These are phyloP conservation scores for Trypanosoma mega DNA, from an alignment of 208 protist species.

Conservation along the genomic window DNA sequence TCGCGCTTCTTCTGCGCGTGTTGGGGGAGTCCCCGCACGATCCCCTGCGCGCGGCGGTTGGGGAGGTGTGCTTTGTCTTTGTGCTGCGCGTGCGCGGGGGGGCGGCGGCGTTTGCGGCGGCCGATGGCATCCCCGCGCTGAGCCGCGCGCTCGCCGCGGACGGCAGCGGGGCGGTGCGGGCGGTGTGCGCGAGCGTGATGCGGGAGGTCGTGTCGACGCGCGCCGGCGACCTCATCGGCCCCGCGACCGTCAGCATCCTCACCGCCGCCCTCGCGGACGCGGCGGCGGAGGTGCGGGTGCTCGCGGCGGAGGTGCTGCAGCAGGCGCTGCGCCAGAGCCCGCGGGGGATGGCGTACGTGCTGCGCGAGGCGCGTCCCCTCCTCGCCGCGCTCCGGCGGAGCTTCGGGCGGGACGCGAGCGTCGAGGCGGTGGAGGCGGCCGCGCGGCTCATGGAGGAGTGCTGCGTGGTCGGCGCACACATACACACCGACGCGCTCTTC, in stretches of 20 bases:
- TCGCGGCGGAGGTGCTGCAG: constrained; percentile 16
- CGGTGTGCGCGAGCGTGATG: constrained; percentile 15
- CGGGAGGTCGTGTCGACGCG: constrained; percentile 12
- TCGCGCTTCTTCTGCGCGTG: constrained; percentile 10
- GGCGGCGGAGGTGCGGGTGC: constrained; percentile 9
- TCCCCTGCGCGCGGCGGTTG: constrained; percentile 3
- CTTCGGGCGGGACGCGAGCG: constrained; percentile 6
- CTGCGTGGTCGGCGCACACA: background rate
- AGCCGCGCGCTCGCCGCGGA: constrained; percentile 6
- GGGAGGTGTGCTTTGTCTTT: constrained; percentile 20
- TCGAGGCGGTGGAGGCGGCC: constrained; percentile 10
- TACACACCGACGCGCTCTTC: constrained; percentile 9
- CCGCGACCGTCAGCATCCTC: background rate
- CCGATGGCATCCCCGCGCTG: background rate
- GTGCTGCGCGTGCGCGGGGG: constrained; percentile 11
- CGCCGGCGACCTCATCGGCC: background rate
- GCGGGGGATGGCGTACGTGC: background rate
- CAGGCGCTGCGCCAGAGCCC: constrained; percentile 1
- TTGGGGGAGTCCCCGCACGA: constrained; percentile 18
- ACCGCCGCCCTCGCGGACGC: background rate
- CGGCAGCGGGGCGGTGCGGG: constrained; percentile 8
- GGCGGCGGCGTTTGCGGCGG: background rate
- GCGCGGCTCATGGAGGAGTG: constrained; percentile 5
- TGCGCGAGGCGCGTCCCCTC: constrained; percentile 3
- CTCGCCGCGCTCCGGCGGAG: background rate